These are phyloP conservation scores for Tuber brumale DNA, from an alignment of 495 filamentous ascomycete species.

Conservation along the genomic window DNA sequence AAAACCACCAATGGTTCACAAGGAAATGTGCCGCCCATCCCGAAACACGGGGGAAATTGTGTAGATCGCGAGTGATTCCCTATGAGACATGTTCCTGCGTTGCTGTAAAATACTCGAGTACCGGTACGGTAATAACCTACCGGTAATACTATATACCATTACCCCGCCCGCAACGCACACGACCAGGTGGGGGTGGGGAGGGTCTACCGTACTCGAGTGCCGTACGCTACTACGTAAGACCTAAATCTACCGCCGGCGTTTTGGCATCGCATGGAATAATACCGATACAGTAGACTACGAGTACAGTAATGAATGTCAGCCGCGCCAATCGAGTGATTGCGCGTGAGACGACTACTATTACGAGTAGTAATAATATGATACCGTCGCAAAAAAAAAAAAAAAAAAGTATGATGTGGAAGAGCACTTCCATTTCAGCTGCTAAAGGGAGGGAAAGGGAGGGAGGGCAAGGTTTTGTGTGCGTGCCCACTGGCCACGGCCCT, in stretches of 20 bases:
- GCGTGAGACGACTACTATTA: background rate
- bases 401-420: background rate
- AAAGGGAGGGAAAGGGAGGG: background rate
- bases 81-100: constrained; percentile 4
- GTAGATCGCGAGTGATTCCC: background rate
- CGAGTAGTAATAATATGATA: background rate
- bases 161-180: background rate
- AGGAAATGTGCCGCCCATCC: constrained; percentile 1
- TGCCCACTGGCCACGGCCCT: background rate
- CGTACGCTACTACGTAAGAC: too few species aligned
- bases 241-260: background rate
- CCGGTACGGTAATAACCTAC: too few species aligned
- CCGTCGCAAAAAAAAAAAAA: background rate
- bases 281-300: background rate
- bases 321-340: background rate
- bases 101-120: too few species aligned
- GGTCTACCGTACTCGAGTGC: background rate
- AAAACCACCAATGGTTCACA: background rate
- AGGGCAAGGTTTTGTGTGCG: background rate
- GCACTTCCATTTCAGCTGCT: background rate
- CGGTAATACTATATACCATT: background rate
- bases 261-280: background rate
- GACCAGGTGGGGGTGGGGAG: background rate
- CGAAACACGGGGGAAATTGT: constrained; percentile 1
- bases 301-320: background rate